Conservation (phyloP, 169 alveolate species). For the Babesia gibsoni region DNA sequence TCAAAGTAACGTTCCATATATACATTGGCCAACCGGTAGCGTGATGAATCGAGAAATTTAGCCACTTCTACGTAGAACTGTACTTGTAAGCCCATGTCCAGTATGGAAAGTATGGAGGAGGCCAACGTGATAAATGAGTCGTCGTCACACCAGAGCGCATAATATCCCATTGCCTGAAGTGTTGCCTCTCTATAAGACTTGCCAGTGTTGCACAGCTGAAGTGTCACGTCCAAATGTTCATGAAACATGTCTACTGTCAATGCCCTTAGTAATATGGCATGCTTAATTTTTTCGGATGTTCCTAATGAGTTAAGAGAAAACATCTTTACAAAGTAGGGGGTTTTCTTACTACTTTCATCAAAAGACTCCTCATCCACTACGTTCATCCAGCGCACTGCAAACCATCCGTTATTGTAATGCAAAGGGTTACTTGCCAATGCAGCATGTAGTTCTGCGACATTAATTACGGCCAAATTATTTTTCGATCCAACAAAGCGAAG, state of each 20-base stretch:
- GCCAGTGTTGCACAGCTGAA: conserved; percentile 9
- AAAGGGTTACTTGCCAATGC: background rate
- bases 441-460: background rate
- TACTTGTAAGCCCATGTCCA: background rate
- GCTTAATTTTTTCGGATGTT: background rate
- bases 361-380: background rate
- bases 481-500: background rate
- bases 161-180: conserved; percentile 35
- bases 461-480: background rate
- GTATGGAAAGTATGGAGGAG: conserved; percentile 26
- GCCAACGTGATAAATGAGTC: conserved; percentile 45
- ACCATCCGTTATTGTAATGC: conserved; percentile 11
- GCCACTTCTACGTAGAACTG: conserved; percentile 37
- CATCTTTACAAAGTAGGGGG: conserved; percentile 4
- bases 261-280: conserved; percentile 24
- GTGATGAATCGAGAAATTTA: conserved; percentile 17
- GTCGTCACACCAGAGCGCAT: conserved; percentile 51
- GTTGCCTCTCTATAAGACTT: conserved; percentile 6
- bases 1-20: conserved; percentile 57
- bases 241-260: conserved; percentile 24
- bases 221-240: conserved; percentile 2
- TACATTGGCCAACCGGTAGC: conserved; percentile 6
- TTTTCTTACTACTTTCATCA: background rate
- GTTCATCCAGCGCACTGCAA: background rate
- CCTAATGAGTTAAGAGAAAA: background rate